A percentile compares a stretch with the other conserved stretches of the same genome.
These are phyloP conservation scores for Hyaloperonospora brassicae DNA, from an alignment of 352 stramenopile species.

Conservation along the genomic window DNA sequence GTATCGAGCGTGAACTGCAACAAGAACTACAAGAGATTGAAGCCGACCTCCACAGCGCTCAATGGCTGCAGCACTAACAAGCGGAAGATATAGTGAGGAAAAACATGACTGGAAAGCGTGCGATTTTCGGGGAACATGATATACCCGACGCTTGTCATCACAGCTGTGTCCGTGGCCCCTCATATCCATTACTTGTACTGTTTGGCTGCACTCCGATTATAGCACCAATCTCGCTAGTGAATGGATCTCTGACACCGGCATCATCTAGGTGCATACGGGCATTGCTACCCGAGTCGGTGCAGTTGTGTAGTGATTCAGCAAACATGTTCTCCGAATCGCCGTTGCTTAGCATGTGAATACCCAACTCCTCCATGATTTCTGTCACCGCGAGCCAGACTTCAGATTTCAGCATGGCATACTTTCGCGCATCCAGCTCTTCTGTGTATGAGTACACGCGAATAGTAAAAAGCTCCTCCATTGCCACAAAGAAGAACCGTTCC, in stretches of 20 bases:
- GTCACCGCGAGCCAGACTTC: slow-evolving; percentile 85
- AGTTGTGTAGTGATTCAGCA: slow-evolving; percentile 29
- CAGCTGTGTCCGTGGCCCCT: slow-evolving; percentile 37
- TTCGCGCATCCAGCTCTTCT: slow-evolving; percentile 77
- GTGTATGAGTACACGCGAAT: slow-evolving; percentile 85
- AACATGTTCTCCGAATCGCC: slow-evolving; percentile 30
- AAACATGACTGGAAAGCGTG: no score
- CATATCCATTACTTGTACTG: slow-evolving; percentile 8
- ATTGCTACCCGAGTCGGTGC: slow-evolving; percentile 21
- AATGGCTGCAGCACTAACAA: slow-evolving; percentile 22
- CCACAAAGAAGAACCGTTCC: slow-evolving; percentile 79
- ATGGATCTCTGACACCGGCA: slow-evolving; percentile 33
- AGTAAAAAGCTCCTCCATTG: slow-evolving; percentile 78
- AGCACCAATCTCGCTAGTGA: slow-evolving; percentile 48
- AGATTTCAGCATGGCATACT: slow-evolving; percentile 85
- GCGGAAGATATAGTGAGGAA: neutral
- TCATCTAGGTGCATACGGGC: slow-evolving; percentile 15
- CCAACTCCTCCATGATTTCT: slow-evolving; percentile 84
- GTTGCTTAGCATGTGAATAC: slow-evolving; percentile 47
- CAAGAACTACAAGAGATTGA: slow-evolving; percentile 50
- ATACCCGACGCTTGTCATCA: slow-evolving; percentile 15
- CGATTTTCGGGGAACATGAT: neutral
- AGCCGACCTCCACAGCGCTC: slow-evolving; percentile 16
- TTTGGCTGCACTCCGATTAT: slow-evolving; percentile 37
- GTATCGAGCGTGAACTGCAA: slow-evolving; percentile 58